phyloP scores from a whole-genome alignment of 2,329 filamentous ascomycete genomes.

The Cladophialophora bantiana region DNA sequence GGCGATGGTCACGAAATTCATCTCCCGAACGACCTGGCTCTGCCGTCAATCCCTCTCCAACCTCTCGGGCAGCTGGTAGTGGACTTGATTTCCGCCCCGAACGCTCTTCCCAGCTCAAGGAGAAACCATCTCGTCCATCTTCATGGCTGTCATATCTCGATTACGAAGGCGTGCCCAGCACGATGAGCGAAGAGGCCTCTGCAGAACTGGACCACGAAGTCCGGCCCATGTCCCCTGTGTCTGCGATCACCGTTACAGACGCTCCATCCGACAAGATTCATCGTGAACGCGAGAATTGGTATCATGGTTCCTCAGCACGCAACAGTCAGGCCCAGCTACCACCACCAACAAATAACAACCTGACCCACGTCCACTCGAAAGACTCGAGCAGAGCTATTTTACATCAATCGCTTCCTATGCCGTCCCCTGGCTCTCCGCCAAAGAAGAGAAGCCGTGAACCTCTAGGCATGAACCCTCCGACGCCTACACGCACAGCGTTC shows the following conservation, averaged over 20 bases:
- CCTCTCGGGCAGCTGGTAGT: conserved; percentile 36
- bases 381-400: conserved; percentile 20
- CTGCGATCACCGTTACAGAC: conserved; percentile 33
- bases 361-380: conserved; percentile 7
- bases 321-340: conserved; percentile 27
- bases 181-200: conserved; percentile 32
- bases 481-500: conserved; percentile 47
- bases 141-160: conserved; percentile 41
- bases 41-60: conserved; percentile 40
- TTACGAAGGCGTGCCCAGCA: conserved; percentile 39
- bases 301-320: conserved; percentile 22
- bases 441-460: conserved; percentile 47
- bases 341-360: conserved; percentile 11
- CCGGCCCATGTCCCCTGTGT: conserved; percentile 38
- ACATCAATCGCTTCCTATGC: conserved; percentile 23
- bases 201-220: conserved; percentile 35
- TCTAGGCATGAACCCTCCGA: conserved; percentile 56
- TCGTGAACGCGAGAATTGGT: conserved; percentile 36
- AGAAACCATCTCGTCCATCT: conserved; percentile 30
- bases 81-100: conserved; percentile 39
- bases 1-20: conserved; percentile 38
- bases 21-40: conserved; percentile 46
- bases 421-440: conserved; percentile 25
- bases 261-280: conserved; percentile 21
- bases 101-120: conserved; percentile 34